These are phyloP conservation scores for Aureobasidium uvarum DNA, from an alignment of 2,329 filamentous ascomycete genomes.

Conservation along the genomic window DNA sequence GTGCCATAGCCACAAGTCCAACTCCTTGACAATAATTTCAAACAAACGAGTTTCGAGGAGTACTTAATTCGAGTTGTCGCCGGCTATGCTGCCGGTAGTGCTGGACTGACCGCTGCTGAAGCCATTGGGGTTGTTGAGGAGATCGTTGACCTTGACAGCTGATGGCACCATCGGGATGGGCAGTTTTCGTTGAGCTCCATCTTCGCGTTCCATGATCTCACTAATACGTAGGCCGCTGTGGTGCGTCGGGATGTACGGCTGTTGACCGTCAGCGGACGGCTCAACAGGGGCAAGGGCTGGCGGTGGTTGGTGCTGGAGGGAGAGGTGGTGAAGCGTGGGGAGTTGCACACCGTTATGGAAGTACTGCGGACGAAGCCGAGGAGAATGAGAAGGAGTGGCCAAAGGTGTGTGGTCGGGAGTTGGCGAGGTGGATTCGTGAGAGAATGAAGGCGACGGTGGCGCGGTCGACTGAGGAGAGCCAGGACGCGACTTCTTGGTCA, in stretches of 20 bases:
- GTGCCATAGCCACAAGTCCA: constrained; percentile 16
- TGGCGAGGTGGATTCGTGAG: constrained; percentile 90
- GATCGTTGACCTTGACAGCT: constrained; percentile 70
- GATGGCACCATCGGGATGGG: constrained; percentile 81
- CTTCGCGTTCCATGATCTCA: constrained; percentile 87
- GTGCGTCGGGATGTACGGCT: constrained; percentile 56
- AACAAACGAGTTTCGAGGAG: neutral
- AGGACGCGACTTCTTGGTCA: constrained; percentile 83
- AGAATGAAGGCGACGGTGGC: constrained; percentile 93
- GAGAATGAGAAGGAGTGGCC: constrained; percentile 91
- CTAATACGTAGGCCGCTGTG: constrained; percentile 74
- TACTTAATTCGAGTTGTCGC: constrained; percentile 27
- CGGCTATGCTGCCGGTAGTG: constrained; percentile 69
- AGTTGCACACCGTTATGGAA: constrained; percentile 70
- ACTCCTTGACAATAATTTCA: constrained; percentile 11
- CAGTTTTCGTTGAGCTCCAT: constrained; percentile 84
- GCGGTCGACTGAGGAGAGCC: constrained; percentile 95
- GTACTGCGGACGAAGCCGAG: constrained; percentile 76
- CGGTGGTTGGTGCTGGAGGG: constrained; percentile 56
- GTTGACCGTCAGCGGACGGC: constrained; percentile 59
- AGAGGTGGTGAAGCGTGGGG: constrained; percentile 76
- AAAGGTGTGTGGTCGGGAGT: constrained; percentile 99
- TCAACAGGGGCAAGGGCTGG: constrained; percentile 71
- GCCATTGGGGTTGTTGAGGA: constrained; percentile 61
- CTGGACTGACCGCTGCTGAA: constrained; percentile 75